Evolutionary conservation across 257 asterid genomes (phyloP).

Genomic region (Gentiana macrophylla): DNA sequence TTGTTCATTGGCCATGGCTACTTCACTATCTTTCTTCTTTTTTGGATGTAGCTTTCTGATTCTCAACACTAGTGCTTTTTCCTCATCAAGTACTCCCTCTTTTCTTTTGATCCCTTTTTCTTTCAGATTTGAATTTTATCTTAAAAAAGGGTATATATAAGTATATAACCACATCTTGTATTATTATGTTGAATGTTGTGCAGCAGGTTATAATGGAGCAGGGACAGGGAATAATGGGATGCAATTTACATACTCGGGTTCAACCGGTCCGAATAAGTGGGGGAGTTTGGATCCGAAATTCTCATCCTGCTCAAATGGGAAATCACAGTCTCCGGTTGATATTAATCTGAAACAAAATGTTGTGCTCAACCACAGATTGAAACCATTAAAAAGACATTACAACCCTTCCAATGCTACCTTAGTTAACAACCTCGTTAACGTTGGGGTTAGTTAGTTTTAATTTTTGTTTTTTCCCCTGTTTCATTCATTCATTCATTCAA

Average conservation of each 20-base stretch:
- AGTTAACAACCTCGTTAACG: conserved; percentile 50
- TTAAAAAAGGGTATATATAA: too few species aligned
- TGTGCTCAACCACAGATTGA: conserved; percentile 22
- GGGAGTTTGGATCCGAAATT: conserved; percentile 59
- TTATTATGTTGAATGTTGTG: too few species aligned
- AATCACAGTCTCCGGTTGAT: conserved; percentile 62
- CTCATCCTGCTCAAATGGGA: conserved; percentile 53
- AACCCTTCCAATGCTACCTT: conserved; percentile 47
- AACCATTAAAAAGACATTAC: conserved; percentile 48
- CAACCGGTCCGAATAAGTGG: conserved; percentile 68
- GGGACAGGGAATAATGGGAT: neutral
- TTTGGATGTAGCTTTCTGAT: neutral
- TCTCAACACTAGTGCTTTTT: neutral
- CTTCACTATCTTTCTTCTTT: neutral
- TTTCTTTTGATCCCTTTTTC: neutral
- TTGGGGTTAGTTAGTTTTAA: conserved; percentile 31
- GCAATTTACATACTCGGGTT: conserved; percentile 55
- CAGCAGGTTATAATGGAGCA: too few species aligned
- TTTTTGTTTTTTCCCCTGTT: neutral
- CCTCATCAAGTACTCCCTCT: neutral
- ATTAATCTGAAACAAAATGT: conserved; percentile 22
- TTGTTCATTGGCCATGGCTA: neutral
- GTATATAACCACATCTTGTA: too few species aligned
- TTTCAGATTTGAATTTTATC: too few species aligned
- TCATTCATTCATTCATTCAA: neutral